Base-by-base conservation (phyloP, 108 stramenopile species). In the Stephanodiscus minutulus region DNA sequence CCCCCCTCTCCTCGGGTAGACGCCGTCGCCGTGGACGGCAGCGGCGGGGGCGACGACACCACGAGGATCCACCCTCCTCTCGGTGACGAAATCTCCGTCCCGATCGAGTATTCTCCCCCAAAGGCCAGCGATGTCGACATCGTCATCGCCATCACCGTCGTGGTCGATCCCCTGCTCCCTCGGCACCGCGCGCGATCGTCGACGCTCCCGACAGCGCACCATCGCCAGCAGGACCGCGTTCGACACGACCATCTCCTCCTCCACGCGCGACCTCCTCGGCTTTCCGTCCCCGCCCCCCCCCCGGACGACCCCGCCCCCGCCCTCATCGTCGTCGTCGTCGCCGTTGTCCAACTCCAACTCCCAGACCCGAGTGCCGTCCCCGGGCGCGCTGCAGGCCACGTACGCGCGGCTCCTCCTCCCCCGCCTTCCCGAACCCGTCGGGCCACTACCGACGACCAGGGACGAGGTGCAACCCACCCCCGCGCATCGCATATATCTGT, bases 381-480 rank as follows among this genome's bases (percentile, higher is more conserved):
- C 80, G 53, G 77, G 44, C 1, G 82, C 73, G 20, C 79, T 88
- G 22, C 70, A 52, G 0, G 79, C 85, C 58, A 93, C 69, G 57
- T 76, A 74, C 25, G 82, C 90, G 46, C 73, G 64, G 58, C 86
- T 85, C 18, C 47, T 60, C 35, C 72, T 56, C 15, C 52, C 49
- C 17, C 43, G 33, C 24, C 57, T 59, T 46, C 67, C 52, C 8
- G 29, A 63, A 27, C 72, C 70, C 64, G 24, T 41, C 35, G 46
- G 53, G n/a, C n/a, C n/a, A n/a, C n/a, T n/a, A 18, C 24, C 53
- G 37, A 61, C 59, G n/a, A 76, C 72, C 56, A 90, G 61, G 5
- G 85, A 66, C 0, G 88, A 89, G 0, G 91, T 73, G 64, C 86
- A 88, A 0, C 86, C 88, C n/a, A 93, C 74, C 10, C 89, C 92